phyloP scores from a whole-genome alignment of 805 yeast genomes.

The Huiozyma naganishii region DNA sequence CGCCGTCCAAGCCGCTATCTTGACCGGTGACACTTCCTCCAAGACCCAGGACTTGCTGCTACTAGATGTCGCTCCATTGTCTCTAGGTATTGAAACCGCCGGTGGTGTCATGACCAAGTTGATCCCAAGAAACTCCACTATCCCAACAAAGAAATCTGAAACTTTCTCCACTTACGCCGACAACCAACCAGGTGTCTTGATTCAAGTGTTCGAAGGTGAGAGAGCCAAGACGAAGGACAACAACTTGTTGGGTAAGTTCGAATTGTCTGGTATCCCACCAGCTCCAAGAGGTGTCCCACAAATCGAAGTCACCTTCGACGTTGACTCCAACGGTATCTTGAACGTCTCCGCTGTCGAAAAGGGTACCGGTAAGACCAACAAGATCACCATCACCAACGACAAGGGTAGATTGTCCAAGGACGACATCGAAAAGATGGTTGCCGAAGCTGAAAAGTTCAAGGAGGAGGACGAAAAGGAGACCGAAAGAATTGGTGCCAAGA shows the following conservation, averaged over 20 bases:
- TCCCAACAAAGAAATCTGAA: slow-evolving; percentile 98
- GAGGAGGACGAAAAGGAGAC: slow-evolving; percentile 95
- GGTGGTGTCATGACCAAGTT: slow-evolving; percentile 99
- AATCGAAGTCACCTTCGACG: slow-evolving; percentile 93
- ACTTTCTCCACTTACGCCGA: slow-evolving; percentile 96
- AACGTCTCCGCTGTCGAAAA: slow-evolving; percentile 95
- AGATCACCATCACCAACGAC: slow-evolving; percentile 97
- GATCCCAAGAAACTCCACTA: slow-evolving; percentile 97
- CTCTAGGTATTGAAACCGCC: slow-evolving; percentile 98
- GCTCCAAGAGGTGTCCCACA: slow-evolving; percentile 99
- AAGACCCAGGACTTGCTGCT: slow-evolving; percentile 95
- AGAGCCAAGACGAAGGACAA: slow-evolving; percentile 94
- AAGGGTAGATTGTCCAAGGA: slow-evolving; percentile 98
- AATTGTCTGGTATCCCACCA: slow-evolving; percentile 93
- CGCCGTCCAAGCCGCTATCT: slow-evolving; percentile 96
- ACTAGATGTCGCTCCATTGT: slow-evolving; percentile 97
- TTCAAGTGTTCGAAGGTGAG: slow-evolving; percentile 98
- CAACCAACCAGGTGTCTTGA: slow-evolving; percentile 98
- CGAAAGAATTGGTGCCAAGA: slow-evolving; percentile 85
- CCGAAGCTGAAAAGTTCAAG: slow-evolving; percentile 96
- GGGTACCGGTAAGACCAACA: slow-evolving; percentile 96
- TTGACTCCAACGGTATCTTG: slow-evolving; percentile 95
- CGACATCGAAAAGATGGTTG: slow-evolving; percentile 95
- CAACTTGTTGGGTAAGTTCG: slow-evolving; percentile 95
- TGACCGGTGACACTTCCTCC: slow-evolving; percentile 93